Evolutionary conservation across 352 stramenopile species (phyloP).

Genomic region (Globisporangium nunn): DNA sequence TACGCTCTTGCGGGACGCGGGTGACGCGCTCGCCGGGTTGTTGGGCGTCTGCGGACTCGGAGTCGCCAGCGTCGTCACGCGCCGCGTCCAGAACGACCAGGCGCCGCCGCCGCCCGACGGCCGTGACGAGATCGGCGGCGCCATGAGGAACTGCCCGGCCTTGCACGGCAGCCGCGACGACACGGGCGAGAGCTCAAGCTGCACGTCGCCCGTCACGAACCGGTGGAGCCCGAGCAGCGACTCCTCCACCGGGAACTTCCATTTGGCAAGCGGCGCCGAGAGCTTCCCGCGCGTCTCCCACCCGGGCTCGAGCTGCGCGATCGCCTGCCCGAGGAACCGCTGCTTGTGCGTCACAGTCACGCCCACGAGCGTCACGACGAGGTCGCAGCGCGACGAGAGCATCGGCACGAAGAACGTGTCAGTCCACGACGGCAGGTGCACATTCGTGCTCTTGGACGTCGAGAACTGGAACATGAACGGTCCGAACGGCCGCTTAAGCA

Average conservation of each 20-base stretch:
- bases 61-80: constrained; percentile 26
- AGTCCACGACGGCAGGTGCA: constrained; percentile 48
- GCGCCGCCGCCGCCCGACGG: constrained; percentile 19
- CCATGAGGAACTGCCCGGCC: constrained; percentile 71
- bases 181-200: constrained; percentile 50
- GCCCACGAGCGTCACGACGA: constrained; percentile 71
- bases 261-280: constrained; percentile 49
- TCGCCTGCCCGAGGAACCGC: constrained; percentile 62
- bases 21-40: constrained; percentile 36
- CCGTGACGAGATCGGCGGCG: constrained; percentile 30
- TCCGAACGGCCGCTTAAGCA: constrained; percentile 82
- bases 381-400: constrained; percentile 75
- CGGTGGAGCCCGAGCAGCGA: constrained; percentile 56
- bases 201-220: constrained; percentile 53
- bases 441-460: constrained; percentile 42
- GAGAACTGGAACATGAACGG: constrained; percentile 87
- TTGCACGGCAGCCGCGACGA: constrained; percentile 56
- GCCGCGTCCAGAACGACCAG: constrained; percentile 63
- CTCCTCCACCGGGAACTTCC: constrained; percentile 76
- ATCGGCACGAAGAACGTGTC: constrained; percentile 74
- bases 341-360: constrained; percentile 42
- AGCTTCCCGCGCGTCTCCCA: constrained; percentile 47
- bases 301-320: constrained; percentile 46
- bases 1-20: constrained; percentile 37
- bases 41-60: constrained; percentile 34